Evolutionary conservation across 2,329 filamentous ascomycete genomes (phyloP).

Genomic region (Microdochium paspali): DNA sequence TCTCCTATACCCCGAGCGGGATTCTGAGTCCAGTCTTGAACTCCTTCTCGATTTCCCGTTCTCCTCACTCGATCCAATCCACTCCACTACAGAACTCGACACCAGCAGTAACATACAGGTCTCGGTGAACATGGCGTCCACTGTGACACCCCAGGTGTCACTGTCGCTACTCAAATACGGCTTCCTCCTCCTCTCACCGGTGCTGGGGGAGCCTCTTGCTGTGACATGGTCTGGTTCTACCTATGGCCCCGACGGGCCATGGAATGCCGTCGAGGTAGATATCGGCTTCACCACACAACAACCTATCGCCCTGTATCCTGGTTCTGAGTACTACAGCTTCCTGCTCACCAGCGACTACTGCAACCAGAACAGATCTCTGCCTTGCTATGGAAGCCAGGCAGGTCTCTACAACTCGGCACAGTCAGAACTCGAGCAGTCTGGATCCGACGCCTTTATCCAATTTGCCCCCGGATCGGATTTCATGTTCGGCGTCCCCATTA

Average conservation of each 20-base stretch:
- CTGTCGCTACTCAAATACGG: conserved; percentile 13
- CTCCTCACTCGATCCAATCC: conserved; percentile 1
- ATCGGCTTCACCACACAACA: conserved; percentile 8
- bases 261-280: conserved; percentile 18
- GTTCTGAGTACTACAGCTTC: conserved; percentile 15
- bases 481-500: conserved; percentile 14
- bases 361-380: conserved; percentile 10
- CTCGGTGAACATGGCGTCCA: conserved; percentile 12
- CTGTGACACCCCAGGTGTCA: conserved; percentile 8
- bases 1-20: not conserved
- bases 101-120: no score
- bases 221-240: conserved; percentile 15
- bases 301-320: conserved; percentile 18
- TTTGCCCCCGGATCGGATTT: conserved; percentile 10
- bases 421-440: conserved; percentile 13
- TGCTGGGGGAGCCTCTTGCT: conserved; percentile 10
- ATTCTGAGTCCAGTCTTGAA: not conserved
- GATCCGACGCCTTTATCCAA: conserved; percentile 12
- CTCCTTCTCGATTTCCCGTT: not conserved
- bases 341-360: conserved; percentile 19
- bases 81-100: conserved; percentile 9
- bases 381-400: conserved; percentile 15
- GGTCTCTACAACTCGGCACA: conserved; percentile 16
- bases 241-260: conserved; percentile 24
- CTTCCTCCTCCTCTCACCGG: conserved; percentile 8